phyloP scores from a whole-genome alignment of 2,329 filamentous ascomycete genomes.

The Tolypocladium nubicola region DNA sequence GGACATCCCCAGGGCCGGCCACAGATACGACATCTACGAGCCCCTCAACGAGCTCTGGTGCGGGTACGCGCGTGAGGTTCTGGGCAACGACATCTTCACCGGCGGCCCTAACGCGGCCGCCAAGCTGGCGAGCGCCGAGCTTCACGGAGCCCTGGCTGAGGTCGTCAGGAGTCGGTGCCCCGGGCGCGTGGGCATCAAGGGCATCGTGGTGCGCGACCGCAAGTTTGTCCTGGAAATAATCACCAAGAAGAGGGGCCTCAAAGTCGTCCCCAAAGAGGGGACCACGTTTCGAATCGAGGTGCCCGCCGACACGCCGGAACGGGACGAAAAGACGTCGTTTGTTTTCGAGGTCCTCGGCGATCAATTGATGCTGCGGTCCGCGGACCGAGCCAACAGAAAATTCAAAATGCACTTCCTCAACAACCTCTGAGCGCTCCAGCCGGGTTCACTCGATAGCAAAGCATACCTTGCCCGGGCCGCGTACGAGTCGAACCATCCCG shows the following conservation, averaged over 20 bases:
- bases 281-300: slow-evolving; percentile 74
- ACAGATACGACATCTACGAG: slow-evolving; percentile 60
- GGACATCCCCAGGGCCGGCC: slow-evolving; percentile 56
- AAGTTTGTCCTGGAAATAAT: slow-evolving; percentile 81
- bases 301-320: slow-evolving; percentile 23
- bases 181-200: slow-evolving; percentile 69
- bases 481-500: too few species aligned
- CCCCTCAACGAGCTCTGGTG: slow-evolving; percentile 73
- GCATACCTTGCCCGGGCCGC: too few species aligned
- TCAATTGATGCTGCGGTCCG: slow-evolving; percentile 72
- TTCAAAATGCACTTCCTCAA: slow-evolving; percentile 77
- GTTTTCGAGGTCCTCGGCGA: slow-evolving; percentile 81
- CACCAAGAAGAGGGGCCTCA: slow-evolving; percentile 58
- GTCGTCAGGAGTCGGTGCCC: slow-evolving; percentile 75
- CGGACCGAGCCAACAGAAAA: slow-evolving; percentile 81
- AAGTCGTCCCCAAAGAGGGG: slow-evolving; percentile 80
- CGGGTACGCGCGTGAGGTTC: slow-evolving; percentile 72
- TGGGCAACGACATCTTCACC: slow-evolving; percentile 50
- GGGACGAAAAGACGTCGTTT: slow-evolving; percentile 27
- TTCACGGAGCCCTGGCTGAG: slow-evolving; percentile 75
- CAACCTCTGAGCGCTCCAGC: slow-evolving; percentile 46
- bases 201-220: slow-evolving; percentile 83
- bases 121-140: slow-evolving; percentile 77
- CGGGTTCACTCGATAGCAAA: background rate
- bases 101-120: slow-evolving; percentile 53